These are phyloP conservation scores for Phytophthora brassicae DNA, from an alignment of 352 stramenopile genomes.

Conservation along the genomic window DNA sequence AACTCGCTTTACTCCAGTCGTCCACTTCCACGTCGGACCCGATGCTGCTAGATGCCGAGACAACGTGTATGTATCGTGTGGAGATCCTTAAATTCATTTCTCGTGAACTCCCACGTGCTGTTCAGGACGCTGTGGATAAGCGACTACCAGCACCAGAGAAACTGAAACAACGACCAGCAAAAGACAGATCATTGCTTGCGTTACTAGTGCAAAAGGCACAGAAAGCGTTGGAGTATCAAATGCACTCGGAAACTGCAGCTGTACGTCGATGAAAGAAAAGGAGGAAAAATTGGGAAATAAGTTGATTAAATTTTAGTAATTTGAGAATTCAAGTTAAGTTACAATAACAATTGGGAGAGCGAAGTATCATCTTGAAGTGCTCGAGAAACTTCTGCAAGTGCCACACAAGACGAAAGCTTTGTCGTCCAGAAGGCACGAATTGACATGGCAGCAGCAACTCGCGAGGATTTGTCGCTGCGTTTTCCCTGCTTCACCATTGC, in stretches of 20 bases:
- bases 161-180: slow-evolving; percentile 46
- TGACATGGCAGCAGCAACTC: slow-evolving; percentile 19
- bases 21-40: slow-evolving; percentile 22
- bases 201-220: slow-evolving; percentile 81
- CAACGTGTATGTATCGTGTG: slow-evolving; percentile 78
- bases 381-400: slow-evolving; percentile 40
- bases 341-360: slow-evolving; percentile 29
- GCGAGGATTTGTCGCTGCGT: slow-evolving; percentile 14
- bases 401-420: slow-evolving; percentile 54
- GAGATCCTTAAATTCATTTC: slow-evolving; percentile 88
- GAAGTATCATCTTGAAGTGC: slow-evolving; percentile 53
- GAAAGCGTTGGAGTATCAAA: slow-evolving; percentile 66
- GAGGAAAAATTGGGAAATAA: slow-evolving; percentile 16
- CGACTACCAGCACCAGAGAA: slow-evolving; percentile 54
- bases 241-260: slow-evolving; percentile 58
- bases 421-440: slow-evolving; percentile 43
- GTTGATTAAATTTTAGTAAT: slow-evolving; percentile 29
- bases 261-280: slow-evolving; percentile 23
- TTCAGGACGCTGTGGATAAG: slow-evolving; percentile 73
- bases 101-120: slow-evolving; percentile 70
- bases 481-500: slow-evolving; percentile 52
- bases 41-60: slow-evolving; percentile 55
- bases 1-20: slow-evolving; percentile 52
- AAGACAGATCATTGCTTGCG: slow-evolving; percentile 70
- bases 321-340: slow-evolving; percentile 13